Evolutionary conservation across 768 basidiomycete genomes (phyloP).

Genomic region (Lyophyllum atratum): DNA sequence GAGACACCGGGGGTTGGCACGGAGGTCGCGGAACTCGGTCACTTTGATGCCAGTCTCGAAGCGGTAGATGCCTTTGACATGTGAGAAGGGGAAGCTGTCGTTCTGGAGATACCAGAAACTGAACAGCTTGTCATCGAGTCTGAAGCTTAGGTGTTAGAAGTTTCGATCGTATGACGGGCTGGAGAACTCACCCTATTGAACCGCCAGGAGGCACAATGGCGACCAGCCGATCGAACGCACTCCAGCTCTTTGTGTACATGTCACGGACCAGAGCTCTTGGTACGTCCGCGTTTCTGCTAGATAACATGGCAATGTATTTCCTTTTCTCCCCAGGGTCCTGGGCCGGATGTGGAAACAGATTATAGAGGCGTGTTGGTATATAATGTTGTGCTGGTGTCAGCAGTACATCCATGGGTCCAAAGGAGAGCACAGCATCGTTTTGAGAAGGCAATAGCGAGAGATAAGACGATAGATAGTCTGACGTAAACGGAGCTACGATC

Average conservation of each 20-base stretch:
- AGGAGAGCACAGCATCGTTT: conserved; percentile 75
- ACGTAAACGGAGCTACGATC: conserved; percentile 73
- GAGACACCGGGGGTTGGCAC: conserved; percentile 86
- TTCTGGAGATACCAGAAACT: conserved; percentile 87
- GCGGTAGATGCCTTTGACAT: conserved; percentile 83
- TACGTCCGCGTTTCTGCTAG: conserved; percentile 84
- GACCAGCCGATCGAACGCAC: conserved; percentile 85
- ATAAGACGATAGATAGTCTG: conserved; percentile 75
- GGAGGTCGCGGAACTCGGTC: conserved; percentile 84
- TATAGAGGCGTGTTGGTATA: conserved; percentile 74
- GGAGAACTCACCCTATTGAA: conserved; percentile 70
- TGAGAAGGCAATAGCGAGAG: conserved; percentile 73
- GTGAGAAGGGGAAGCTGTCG: conserved; percentile 72
- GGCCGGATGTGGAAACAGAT: conserved; percentile 77
- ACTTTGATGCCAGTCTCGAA: conserved; percentile 90
- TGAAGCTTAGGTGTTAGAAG: conserved; percentile 25
- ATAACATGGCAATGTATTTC: conserved; percentile 71
- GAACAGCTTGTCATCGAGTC: conserved; percentile 91
- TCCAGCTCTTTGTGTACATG: conserved; percentile 94
- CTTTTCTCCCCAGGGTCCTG: conserved; percentile 75
- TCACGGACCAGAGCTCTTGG: conserved; percentile 84
- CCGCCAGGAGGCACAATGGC: conserved; percentile 91
- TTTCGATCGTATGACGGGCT: conserved; percentile 1
- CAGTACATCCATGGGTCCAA: conserved; percentile 80
- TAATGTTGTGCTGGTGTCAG: conserved; percentile 77